Evolutionary conservation across 495 filamentous ascomycete species (phyloP), one percentile per base, ranked within the genome.

Genomic region (Tuber borchii): DNA sequence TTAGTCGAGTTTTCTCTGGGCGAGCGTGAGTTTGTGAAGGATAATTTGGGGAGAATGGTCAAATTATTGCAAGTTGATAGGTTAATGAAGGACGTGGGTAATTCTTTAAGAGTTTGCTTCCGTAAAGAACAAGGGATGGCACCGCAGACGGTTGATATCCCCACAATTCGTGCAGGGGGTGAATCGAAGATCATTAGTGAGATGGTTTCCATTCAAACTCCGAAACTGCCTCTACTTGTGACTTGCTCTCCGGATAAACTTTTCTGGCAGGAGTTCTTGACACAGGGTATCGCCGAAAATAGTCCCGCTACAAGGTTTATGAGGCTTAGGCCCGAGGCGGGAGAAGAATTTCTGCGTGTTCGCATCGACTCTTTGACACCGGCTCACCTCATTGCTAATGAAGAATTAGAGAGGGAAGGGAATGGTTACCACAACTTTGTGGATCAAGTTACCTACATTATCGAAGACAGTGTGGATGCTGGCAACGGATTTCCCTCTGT

Each of bases 191-290:
- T 79, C 71, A 31, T 71, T n/a, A 73, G 72, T 61, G 76, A 78
- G 44, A 79, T 42, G 34, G 16, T 79, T 45, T 34, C 48, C 19
- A 72, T 79, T 42, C 48, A 61, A 37, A 79, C 74, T 37, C 68
- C 78, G n/a, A 79, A 46, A 61, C 61, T 79, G 19, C 78, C 78
- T 71, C 48, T 79, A 10, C 70, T 72, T 69, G 78, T 43, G 20
- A 61, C 61, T 45, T 79, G 72, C 37, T 75, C 45, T 45, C 76
- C 78, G 45, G 71, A 72, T 40, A 34, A 34, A 17, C 26, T 65
- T 31, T 31, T 16, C n/a, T 61, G 51, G 51, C 10, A 7, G 51
- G 51, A 31, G 51, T 26, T 65, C n/a, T 31, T 31, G 56, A 17
- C 26, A 65, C 26, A 61, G 45, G 20, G n/a, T 4, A 61, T 26